A percentile compares a stretch with the other conserved stretches of the same genome.
These are phyloP conservation scores for Colletotrichum tanaceti DNA, from an alignment of 2,329 filamentous ascomycete genomes.

Conservation along the genomic window DNA sequence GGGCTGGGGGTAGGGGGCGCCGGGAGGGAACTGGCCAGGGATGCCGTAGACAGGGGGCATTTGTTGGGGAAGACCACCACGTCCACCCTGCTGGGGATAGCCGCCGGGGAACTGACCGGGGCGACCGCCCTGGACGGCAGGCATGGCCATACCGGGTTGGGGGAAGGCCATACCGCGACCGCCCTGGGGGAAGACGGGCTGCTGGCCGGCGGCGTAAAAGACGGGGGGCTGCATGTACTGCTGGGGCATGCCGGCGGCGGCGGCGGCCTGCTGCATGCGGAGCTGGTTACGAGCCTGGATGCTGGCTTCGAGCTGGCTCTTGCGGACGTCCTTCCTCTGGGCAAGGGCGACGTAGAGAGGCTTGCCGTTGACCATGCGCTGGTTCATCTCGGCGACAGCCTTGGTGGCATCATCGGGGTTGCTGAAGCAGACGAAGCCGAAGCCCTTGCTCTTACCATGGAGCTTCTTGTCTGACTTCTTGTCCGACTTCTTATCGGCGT, in stretches of 20 bases:
- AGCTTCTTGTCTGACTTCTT: slow-evolving; percentile 74
- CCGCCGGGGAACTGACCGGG: slow-evolving; percentile 86
- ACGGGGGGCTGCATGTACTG: slow-evolving; percentile 90
- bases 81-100: slow-evolving; percentile 88
- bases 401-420: slow-evolving; percentile 99
- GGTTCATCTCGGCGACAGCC: slow-evolving; percentile 99
- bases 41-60: slow-evolving; percentile 88
- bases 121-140: slow-evolving; percentile 81
- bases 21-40: slow-evolving; percentile 82
- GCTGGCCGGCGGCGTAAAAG: slow-evolving; percentile 89
- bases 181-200: slow-evolving; percentile 75
- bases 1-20: slow-evolving; percentile 77
- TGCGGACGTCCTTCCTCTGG: slow-evolving; percentile 99
- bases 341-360: slow-evolving; percentile 97
- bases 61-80: slow-evolving; percentile 87
- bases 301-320: slow-evolving; percentile 98
- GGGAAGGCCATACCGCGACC: slow-evolving; percentile 76
- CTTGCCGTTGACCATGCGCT: slow-evolving; percentile 98
- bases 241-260: slow-evolving; percentile 87
- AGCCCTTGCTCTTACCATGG: slow-evolving; percentile 96
- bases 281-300: slow-evolving; percentile 99
- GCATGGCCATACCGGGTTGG: slow-evolving; percentile 72
- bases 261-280: slow-evolving; percentile 96
- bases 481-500: slow-evolving; percentile 69
- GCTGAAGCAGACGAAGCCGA: slow-evolving; percentile 99